Percentiles rank a stretch among this genome's conserved stretches.
phyloP scores from a whole-genome alignment of 768 basidiomycete species.

The Chalciporus chontae region DNA sequence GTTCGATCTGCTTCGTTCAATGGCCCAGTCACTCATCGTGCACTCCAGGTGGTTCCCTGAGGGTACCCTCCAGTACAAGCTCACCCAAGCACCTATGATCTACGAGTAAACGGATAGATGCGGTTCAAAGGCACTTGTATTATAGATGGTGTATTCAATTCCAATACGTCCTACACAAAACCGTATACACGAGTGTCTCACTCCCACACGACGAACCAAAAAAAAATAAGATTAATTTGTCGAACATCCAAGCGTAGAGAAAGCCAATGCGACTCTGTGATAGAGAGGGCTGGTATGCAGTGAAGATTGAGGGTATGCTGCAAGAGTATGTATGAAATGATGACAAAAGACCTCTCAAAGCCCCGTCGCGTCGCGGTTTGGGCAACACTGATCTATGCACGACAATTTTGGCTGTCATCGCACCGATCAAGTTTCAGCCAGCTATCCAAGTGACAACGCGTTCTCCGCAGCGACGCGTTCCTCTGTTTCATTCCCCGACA shows the following conservation, averaged over 20 bases:
- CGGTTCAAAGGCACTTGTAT: slow-evolving; percentile 15
- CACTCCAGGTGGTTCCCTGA: slow-evolving; percentile 85
- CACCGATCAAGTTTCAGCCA: not conserved
- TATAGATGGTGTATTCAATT: slow-evolving; percentile 10
- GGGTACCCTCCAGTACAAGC: slow-evolving; percentile 68
- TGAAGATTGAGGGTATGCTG: slow-evolving; percentile 25
- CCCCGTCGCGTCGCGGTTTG: slow-evolving; percentile 3
- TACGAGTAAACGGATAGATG: slow-evolving; percentile 57
- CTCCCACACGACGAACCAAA: not conserved
- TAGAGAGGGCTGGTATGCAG: slow-evolving; percentile 18
- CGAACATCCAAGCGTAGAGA: not conserved
- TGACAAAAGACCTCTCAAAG: not conserved
- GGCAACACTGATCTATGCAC: slow-evolving; percentile 5
- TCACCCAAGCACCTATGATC: slow-evolving; percentile 66
- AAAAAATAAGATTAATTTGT: slow-evolving; percentile 1
- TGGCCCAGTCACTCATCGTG: slow-evolving; percentile 4
- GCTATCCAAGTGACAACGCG: slow-evolving; percentile 10
- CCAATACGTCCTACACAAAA: not conserved
- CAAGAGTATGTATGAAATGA: slow-evolving; percentile 9
- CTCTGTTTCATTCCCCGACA: slow-evolving; percentile 3
- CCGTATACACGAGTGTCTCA: not conserved
- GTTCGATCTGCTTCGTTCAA: slow-evolving; percentile 26
- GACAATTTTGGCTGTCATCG: slow-evolving; percentile 18
- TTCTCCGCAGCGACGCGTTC: slow-evolving; percentile 4
- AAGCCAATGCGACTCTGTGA: not conserved